These are phyloP conservation scores for Carnegiea gigantea DNA, from an alignment of 179 eudicot genomes.

Conservation along the genomic window DNA sequence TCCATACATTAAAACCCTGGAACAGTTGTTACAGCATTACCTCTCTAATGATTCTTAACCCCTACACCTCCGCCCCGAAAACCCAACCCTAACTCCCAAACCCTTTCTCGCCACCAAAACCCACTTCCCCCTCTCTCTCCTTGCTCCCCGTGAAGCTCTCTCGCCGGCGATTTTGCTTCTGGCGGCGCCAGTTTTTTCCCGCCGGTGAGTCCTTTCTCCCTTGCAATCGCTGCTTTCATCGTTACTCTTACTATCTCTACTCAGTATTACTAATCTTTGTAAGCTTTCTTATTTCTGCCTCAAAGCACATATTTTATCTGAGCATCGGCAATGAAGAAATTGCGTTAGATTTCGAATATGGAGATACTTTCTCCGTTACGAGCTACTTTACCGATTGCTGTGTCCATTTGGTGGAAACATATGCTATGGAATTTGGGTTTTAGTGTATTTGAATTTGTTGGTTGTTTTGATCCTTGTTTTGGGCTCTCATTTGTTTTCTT, in stretches of 20 bases:
- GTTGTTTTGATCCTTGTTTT: not conserved
- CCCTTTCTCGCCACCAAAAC: not conserved
- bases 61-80: not conserved
- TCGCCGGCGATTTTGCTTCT: not conserved
- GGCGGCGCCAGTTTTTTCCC: not conserved
- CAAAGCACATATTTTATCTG: not conserved
- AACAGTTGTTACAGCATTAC: no score
- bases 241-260: not conserved
- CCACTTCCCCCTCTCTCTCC: not conserved
- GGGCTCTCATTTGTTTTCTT: not conserved
- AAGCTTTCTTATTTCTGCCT: not conserved
- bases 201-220: not conserved
- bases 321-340: no score
- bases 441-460: not conserved
- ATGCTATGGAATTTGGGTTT: not conserved
- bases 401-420: not conserved
- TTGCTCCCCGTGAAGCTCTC: not conserved
- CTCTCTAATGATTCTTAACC: not conserved
- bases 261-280: not conserved
- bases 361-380: not conserved
- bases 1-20: no score
- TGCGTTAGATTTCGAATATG: no score
- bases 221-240: not conserved
- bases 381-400: not conserved
- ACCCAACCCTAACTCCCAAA: constrained; percentile 1